phyloP scores from a whole-genome alignment of 2,329 filamentous ascomycete genomes.

The Didymella keratinophila region DNA sequence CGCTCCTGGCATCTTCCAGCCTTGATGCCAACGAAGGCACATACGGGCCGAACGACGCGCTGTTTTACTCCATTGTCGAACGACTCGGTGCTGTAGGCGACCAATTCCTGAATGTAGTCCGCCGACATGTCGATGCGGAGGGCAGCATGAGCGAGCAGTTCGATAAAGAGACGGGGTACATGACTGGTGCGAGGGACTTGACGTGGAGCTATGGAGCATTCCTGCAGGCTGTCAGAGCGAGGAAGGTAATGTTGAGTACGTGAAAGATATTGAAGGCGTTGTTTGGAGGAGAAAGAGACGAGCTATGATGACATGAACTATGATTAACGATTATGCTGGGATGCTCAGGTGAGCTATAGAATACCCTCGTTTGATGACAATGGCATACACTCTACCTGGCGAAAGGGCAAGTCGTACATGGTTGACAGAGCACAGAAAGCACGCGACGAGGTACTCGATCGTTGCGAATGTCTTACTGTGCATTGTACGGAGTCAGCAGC shows the following conservation, averaged over 20 bases:
- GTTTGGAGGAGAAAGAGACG: background rate
- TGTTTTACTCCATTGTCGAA: conserved; percentile 43
- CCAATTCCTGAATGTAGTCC: conserved; percentile 53
- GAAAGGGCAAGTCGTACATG: too few species aligned
- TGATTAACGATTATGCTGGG: background rate
- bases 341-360: background rate
- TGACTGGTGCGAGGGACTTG: conserved; percentile 53
- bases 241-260: conserved; percentile 25
- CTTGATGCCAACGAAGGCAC: conserved; percentile 32
- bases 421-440: too few species aligned
- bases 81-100: conserved; percentile 49
- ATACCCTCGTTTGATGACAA: background rate
- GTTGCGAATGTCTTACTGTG: too few species aligned
- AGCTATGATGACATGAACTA: conserved; percentile 17
- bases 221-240: conserved; percentile 50
- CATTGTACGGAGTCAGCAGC: too few species aligned
- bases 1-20: conserved; percentile 41
- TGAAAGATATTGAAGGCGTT: background rate
- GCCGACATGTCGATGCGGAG: conserved; percentile 48
- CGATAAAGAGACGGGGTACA: conserved; percentile 50
- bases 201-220: conserved; percentile 58
- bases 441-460: too few species aligned
- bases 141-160: conserved; percentile 57
- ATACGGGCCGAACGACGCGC: conserved; percentile 38
- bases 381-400: too few species aligned